These are phyloP conservation scores for Aspergillus chevalieri DNA, from an alignment of 2,329 filamentous ascomycete species.

Conservation along the genomic window DNA sequence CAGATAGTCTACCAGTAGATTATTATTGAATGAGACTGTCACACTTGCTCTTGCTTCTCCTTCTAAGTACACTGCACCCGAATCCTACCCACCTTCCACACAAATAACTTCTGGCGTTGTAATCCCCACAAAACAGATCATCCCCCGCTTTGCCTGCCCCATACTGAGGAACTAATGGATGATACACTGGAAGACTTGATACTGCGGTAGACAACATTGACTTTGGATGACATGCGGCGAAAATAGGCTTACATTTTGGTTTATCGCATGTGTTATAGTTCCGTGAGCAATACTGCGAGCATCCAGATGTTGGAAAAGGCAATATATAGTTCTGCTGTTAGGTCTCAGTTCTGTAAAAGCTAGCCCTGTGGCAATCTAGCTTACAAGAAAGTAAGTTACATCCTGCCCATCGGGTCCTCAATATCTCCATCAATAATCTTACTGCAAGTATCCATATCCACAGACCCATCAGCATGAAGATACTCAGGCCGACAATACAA, in stretches of 20 bases:
- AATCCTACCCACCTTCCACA: neutral
- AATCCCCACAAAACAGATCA: neutral
- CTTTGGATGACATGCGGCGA: neutral
- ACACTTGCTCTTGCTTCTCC: slow-evolving; percentile 1
- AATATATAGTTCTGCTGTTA: neutral
- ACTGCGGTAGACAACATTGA: neutral
- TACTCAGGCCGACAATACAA: neutral
- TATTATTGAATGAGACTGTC: no score
- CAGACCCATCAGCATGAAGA: neutral
- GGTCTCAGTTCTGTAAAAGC: neutral
- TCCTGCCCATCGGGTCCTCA: neutral
- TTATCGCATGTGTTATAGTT: neutral
- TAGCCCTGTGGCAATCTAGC: neutral
- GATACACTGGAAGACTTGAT: neutral
- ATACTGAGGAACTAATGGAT: neutral
- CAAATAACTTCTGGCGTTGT: neutral
- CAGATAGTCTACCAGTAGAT: no score
- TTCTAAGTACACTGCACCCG: slow-evolving; percentile 1
- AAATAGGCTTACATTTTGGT: neutral
- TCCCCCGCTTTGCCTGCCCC: neutral
- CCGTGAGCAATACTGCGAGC: neutral
- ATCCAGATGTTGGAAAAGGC: neutral
- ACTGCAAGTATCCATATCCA: neutral
- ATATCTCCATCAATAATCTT: neutral
- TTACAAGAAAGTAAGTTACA: neutral